Base-by-base conservation (phyloP, 352 stramenopile species). In the Phytophthora chlamydospora region DNA sequence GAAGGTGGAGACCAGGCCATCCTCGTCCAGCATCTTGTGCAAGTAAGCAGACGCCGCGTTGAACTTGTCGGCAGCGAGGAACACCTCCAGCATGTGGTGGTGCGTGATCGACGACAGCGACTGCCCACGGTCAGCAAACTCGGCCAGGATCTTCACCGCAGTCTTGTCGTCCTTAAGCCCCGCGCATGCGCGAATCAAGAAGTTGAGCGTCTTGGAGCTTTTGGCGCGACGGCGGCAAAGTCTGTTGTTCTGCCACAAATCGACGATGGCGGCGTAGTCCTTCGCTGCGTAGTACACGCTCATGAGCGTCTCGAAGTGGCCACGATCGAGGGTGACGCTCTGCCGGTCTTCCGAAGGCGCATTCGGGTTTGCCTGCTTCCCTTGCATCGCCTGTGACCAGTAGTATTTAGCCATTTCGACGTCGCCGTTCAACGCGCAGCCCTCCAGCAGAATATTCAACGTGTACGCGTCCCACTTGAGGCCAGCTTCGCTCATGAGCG, bases 171-270 rank as follows among this genome's bases (percentile, higher is more conserved):
- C 71, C 16, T 79, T 75, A 14, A 87, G 59, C 35, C 70, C 67
- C 24, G 64, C 47, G 51, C 84, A 93, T 9, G 82, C 76, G 40
- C 80, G 78, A 33, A 96, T 66, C 19, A 96, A 60, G 27, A 83
- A 91, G 68, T 94, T 94, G 46, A 96, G 79, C 48, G 85, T 62
- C 70, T 93, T 94, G 34, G 83, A 78, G 45, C 68, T 91, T 68
- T 85, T 91, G 13, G 78, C 75, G 16, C 82, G 83, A 29, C 80
- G 78, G 7, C 82, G 82, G 51, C 84, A 93, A 16, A 64, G 53
- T 52, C 65, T 80, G 63, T 85, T 62, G 2, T 87, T 62, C 38
- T 75, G 58, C 82, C 83, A 96, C 38, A 89, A 47, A 36, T 77
- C 43, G 9, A 91, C 58, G 12, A 89, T 74, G 6, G 66, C 60